phyloP scores from a whole-genome alignment of 306 rosid genomes.

The Astragalus glycyphyllos region DNA sequence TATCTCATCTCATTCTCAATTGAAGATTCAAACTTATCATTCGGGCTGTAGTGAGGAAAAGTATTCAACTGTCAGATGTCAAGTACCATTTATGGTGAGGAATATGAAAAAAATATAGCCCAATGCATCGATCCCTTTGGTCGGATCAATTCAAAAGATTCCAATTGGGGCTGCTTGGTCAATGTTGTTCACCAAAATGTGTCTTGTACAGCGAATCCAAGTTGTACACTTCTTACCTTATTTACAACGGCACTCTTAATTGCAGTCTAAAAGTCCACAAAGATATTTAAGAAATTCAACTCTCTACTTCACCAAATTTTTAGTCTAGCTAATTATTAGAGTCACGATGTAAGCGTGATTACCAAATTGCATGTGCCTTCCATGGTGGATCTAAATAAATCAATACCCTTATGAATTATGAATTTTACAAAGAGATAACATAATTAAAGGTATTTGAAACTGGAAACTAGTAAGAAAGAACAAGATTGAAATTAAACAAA shows the following conservation, averaged over 20 bases:
- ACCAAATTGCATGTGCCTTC: background rate
- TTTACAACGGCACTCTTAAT: slow-evolving; percentile 12
- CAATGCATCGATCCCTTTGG: background rate
- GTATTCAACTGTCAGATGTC: background rate
- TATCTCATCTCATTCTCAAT: background rate
- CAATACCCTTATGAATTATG: background rate
- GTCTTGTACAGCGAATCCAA: slow-evolving; percentile 20
- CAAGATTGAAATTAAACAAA: slow-evolving; percentile 15
- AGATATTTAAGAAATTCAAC: background rate
- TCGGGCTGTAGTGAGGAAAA: background rate
- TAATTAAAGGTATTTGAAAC: slow-evolving; percentile 1
- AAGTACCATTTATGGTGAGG: background rate
- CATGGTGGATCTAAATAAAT: background rate
- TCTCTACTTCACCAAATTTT: slow-evolving; percentile 1
- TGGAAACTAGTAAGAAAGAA: slow-evolving; percentile 16
- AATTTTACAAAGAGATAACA: background rate
- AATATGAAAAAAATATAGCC: background rate
- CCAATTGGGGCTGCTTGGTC: slow-evolving; percentile 9
- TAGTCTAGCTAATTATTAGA: too few species aligned
- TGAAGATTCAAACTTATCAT: background rate
- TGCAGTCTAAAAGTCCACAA: slow-evolving; percentile 2
- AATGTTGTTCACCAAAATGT: slow-evolving; percentile 18
- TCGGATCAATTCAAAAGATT: slow-evolving; percentile 18
- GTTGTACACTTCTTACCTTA: background rate
- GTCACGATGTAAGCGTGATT: too few species aligned